Base-by-base conservation (phyloP, 306 rosid species). In the Dicorynia guianensis region DNA sequence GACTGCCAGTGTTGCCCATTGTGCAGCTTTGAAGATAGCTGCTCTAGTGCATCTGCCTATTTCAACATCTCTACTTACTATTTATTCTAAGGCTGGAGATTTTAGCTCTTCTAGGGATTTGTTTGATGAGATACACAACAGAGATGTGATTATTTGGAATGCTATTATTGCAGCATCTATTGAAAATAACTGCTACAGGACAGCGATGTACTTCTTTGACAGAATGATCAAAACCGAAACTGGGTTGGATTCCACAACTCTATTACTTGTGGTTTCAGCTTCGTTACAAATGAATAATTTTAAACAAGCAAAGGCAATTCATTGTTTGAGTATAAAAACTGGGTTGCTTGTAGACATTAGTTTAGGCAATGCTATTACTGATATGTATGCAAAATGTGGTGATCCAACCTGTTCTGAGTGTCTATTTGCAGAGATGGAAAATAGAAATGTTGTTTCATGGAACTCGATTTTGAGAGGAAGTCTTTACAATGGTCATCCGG, bases 171-270 rank as follows among this genome's bases (percentile, higher is more conserved):
- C 91, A 14, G 87, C 89, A 42, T 82, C 74, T 44, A 73, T 85
- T 47, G 76, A 71, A 66, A 75, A 77, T 69, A 81, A 81, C 11
- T 81, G 56, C 64, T 72, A 70, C 60, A 67, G 10, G 17, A 69
- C 63, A 52, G 85, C 89, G 44, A 68, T 75, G 79, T 72, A 68
- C 59, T 75, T 82, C 66, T 82, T 87, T 39, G 72, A 53, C 58
- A 62, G 67, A 64, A 87, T 87, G 89, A 46, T 72, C 48, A 58
- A 71, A 43, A 71, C 39, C 5, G 75, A 70, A 75, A 67, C 49
- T 39, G 82, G 78, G 70, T 85, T 82, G 75, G 89, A 87, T 80
- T 87, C 89, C 62, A 87, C 82, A 47, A 87, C 91, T 82, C 84
- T 87, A 14, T 82, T 85, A 82, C 86, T 87, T 58, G 76, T 82